A percentile compares a stretch with the other conserved stretches of the same genome.
These are phyloP conservation scores for Aspergillus jensenii DNA, from an alignment of 2,329 filamentous ascomycete genomes.

Conservation along the genomic window DNA sequence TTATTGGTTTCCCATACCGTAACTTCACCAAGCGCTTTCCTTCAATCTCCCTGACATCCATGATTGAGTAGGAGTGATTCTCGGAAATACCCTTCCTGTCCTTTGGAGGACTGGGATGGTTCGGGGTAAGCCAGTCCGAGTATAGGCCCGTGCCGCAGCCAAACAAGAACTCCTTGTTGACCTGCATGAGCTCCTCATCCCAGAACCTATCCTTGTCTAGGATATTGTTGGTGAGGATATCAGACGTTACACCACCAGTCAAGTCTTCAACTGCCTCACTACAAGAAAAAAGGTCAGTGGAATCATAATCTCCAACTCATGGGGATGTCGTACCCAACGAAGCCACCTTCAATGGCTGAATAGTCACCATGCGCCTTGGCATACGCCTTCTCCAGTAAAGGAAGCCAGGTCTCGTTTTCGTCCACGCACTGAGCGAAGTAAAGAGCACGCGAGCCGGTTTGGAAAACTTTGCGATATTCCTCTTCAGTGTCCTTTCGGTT, in stretches of 20 bases:
- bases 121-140: conserved; percentile 44
- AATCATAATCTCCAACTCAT: not conserved
- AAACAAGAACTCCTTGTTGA: conserved; percentile 71
- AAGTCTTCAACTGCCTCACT: conserved; percentile 60
- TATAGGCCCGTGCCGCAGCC: conserved; percentile 48
- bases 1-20: conserved; percentile 38
- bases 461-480: conserved; percentile 69
- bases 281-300: conserved; percentile 1
- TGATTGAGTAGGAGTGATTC: conserved; percentile 59
- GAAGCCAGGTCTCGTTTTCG: conserved; percentile 19
- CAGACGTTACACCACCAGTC: conserved; percentile 53
- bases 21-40: conserved; percentile 65
- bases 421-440: conserved; percentile 19
- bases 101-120: conserved; percentile 33
- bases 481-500: conserved; percentile 71
- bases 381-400: conserved; percentile 18
- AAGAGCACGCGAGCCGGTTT: conserved; percentile 72
- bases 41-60: conserved; percentile 60
- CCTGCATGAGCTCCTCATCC: conserved; percentile 75
- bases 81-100: conserved; percentile 46
- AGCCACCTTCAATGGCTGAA: conserved; percentile 71
- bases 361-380: conserved; percentile 78
- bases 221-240: conserved; percentile 47
- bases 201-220: conserved; percentile 75
- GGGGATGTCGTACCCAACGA: conserved; percentile 53